These are phyloP conservation scores for Piloderma croceum DNA, from an alignment of 768 basidiomycete genomes.

Conservation along the genomic window DNA sequence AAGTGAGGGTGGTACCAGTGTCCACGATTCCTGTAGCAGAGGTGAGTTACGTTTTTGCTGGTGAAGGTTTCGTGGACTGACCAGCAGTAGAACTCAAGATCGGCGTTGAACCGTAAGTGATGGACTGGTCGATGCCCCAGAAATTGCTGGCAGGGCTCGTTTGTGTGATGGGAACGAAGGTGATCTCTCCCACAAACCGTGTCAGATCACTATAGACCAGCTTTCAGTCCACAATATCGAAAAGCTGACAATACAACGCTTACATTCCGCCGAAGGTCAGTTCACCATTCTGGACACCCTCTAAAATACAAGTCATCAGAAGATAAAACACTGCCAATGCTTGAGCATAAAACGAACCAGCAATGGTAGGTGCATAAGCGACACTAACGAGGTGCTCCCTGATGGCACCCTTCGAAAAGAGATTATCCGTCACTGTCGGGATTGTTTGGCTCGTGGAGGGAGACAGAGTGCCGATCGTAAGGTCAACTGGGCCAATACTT, in stretches of 20 bases:
- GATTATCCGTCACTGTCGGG: slow-evolving; percentile 33
- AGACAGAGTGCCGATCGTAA: slow-evolving; percentile 24
- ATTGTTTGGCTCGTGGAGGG: slow-evolving; percentile 6
- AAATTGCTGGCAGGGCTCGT: slow-evolving; percentile 41
- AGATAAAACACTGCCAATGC: slow-evolving; percentile 19
- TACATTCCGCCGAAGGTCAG: slow-evolving; percentile 50
- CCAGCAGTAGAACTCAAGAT: slow-evolving; percentile 39
- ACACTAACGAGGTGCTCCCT: slow-evolving; percentile 23
- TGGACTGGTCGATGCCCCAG: slow-evolving; percentile 57
- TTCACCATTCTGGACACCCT: slow-evolving; percentile 42
- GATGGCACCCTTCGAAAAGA: slow-evolving; percentile 25
- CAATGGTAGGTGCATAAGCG: slow-evolving; percentile 24
- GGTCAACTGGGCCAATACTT: slow-evolving; percentile 27
- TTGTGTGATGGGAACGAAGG: slow-evolving; percentile 40
- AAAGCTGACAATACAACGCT: background rate
- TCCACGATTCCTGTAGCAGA: too few relatives aligned
- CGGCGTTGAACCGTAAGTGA: slow-evolving; percentile 7
- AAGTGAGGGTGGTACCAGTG: slow-evolving; percentile 24
- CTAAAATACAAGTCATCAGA: slow-evolving; percentile 18
- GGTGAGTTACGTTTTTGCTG: too few relatives aligned
- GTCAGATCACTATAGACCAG: slow-evolving; percentile 7
- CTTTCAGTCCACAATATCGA: slow-evolving; percentile 16
- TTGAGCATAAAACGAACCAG: too few relatives aligned
- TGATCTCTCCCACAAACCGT: slow-evolving; percentile 38
- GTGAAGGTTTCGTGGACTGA: too few relatives aligned